Evolutionary conservation across 805 yeast species (phyloP).

Genomic region (Peterozyma xylosa): DNA sequence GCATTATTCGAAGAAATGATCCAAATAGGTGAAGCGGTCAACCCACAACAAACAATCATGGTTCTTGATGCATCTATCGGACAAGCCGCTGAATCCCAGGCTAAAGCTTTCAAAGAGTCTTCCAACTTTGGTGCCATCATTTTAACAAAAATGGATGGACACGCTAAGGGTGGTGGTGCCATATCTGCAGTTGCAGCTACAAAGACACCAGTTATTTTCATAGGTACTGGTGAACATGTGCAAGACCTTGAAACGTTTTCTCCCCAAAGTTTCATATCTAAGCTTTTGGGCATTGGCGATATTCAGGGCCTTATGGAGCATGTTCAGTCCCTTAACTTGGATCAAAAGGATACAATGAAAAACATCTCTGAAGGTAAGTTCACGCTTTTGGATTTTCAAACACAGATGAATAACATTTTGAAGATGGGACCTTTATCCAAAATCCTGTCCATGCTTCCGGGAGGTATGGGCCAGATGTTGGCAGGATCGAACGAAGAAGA

Average conservation of each 20-base stretch:
- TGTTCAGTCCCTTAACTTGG: slow-evolving; percentile 78
- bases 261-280: slow-evolving; percentile 85
- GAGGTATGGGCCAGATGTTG: slow-evolving; percentile 77
- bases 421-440: slow-evolving; percentile 96
- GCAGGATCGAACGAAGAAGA: slow-evolving; percentile 89
- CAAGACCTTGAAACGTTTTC: slow-evolving; percentile 88
- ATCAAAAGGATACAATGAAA: slow-evolving; percentile 85
- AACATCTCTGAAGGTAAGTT: slow-evolving; percentile 93
- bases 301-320: slow-evolving; percentile 91
- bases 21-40: slow-evolving; percentile 79
- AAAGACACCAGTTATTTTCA: slow-evolving; percentile 87
- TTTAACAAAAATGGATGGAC: slow-evolving; percentile 96
- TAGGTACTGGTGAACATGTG: slow-evolving; percentile 98
- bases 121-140: slow-evolving; percentile 93
- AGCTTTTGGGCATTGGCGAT: slow-evolving; percentile 91
- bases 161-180: slow-evolving; percentile 99
- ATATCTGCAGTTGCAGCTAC: slow-evolving; percentile 98
- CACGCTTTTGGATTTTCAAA: slow-evolving; percentile 83
- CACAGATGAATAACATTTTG: slow-evolving; percentile 90
- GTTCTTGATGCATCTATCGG: slow-evolving; percentile 96
- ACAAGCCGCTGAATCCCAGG: slow-evolving; percentile 95
- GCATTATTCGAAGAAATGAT: slow-evolving; percentile 91
- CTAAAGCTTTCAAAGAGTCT: slow-evolving; percentile 88
- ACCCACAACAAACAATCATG: slow-evolving; percentile 96
- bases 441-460: slow-evolving; percentile 93